Evolutionary conservation across 2,329 filamentous ascomycete genomes (phyloP), one percentile per base, ranked within the genome.

Genomic region (Claviceps pusilla): DNA sequence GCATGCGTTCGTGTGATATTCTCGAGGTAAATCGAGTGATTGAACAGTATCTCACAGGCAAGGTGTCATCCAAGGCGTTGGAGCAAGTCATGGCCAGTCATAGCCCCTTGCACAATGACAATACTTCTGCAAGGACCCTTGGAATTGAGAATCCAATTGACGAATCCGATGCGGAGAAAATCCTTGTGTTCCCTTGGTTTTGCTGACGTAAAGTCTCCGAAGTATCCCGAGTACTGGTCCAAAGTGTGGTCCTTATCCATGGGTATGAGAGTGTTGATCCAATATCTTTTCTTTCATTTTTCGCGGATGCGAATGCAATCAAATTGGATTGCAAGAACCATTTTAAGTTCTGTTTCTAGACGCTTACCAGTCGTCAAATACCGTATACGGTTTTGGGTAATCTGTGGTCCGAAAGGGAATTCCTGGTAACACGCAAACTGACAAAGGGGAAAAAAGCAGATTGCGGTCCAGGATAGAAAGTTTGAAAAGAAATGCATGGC

Each of bases 291-390:
- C 24, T 16, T 47, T 29, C 24, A 45, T 48, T 42, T 47, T 43
- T 59, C 59, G 59, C 59, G 59, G 59, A 43, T 57, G 59, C 59
- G 59, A 58, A 19, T 55, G 57, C 59, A 60, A 60, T 60, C 58
- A 56, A 56, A 57, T 58, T 56, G 51, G 57, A 60, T 60, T 60
- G 59, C 59, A 6, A 53, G 56, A 59, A 59, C 58, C 19, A 19
- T 52, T 2, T 37, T 4, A 35, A 55, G 55, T 53, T 49, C 53
- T 12, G 5, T 19, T 10, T 47, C 4, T n/a, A 49, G 51, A 57
- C 55, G 55, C 48, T 57, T 57, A 57, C 55, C 55, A 48, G n/a
- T 50, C 55, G 50, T 55, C 55, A 35, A n/a, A 31, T 24, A 12
- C 41, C 29, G 50, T 31, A 3, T 14, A 28, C 48, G 46, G 46